Evolutionary conservation across 75 land plant genomes (phyloP).

Genomic region (Pinus albicaulis): DNA sequence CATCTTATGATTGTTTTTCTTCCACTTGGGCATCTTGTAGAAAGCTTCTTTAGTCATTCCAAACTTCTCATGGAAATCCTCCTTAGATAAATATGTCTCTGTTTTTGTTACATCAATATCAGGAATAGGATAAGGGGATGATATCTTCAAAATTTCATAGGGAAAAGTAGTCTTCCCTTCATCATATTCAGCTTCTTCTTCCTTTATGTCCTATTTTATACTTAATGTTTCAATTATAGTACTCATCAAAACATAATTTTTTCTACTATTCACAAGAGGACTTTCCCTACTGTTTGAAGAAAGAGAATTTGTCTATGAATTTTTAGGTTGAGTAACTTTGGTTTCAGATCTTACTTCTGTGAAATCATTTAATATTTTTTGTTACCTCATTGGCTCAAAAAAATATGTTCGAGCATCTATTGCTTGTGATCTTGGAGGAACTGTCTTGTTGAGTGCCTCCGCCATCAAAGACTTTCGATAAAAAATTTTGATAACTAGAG

Average conservation of each 20-base stretch:
- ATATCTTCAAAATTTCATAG: slow-evolving; percentile 62
- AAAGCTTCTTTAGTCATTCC: too few species aligned
- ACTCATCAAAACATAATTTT: slow-evolving; percentile 20
- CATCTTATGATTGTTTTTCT: too few species aligned
- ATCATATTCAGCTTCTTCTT: slow-evolving; percentile 66
- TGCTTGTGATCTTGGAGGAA: too few species aligned
- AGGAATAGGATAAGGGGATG: slow-evolving; percentile 53
- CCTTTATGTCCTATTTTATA: slow-evolving; percentile 53
- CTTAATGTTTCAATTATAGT: slow-evolving; percentile 37
- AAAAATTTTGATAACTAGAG: too few species aligned
- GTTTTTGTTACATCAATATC: too few species aligned
- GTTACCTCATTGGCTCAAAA: slow-evolving; percentile 41
- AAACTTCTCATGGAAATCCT: too few species aligned
- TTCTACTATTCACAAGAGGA: slow-evolving; percentile 19
- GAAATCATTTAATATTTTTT: too few species aligned
- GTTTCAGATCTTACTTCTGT: slow-evolving; percentile 22
- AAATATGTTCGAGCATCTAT: slow-evolving; percentile 54
- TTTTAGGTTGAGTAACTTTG: slow-evolving; percentile 14
- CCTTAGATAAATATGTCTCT: too few species aligned
- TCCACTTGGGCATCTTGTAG: too few species aligned
- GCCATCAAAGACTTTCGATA: too few species aligned
- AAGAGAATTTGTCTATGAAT: slow-evolving; percentile 12
- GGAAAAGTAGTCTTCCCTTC: slow-evolving; percentile 53
- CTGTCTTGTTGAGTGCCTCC: too few species aligned
- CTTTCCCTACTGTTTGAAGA: background rate